These are phyloP conservation scores for Chaetomidium leptoderma DNA, from an alignment of 495 filamentous ascomycete species.

Conservation along the genomic window DNA sequence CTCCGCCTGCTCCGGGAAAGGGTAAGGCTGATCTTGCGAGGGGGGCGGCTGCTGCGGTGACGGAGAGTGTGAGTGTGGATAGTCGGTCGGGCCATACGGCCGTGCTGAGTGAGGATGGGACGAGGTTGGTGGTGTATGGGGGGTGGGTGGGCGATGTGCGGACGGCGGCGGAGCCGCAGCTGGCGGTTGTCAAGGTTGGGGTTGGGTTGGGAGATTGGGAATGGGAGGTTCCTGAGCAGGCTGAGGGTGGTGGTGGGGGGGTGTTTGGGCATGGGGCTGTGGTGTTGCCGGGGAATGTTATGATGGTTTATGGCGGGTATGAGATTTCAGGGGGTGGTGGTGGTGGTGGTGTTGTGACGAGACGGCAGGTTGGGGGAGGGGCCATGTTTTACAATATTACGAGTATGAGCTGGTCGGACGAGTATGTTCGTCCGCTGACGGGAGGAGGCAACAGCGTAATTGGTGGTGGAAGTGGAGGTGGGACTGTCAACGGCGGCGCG, in stretches of 20 bases:
- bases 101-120: constrained; percentile 71
- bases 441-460: too few species aligned
- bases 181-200: constrained; percentile 70
- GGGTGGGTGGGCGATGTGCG: constrained; percentile 84
- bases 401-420: constrained; percentile 62
- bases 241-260: constrained; percentile 46
- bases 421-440: constrained; percentile 50
- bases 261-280: constrained; percentile 82
- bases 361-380: constrained; percentile 37
- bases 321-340: constrained; percentile 42
- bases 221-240: constrained; percentile 62
- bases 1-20: constrained; percentile 18
- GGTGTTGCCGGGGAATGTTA: constrained; percentile 78
- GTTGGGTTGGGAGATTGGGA: constrained; percentile 69
- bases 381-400: constrained; percentile 73
- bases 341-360: constrained; percentile 15
- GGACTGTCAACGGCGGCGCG: neutral
- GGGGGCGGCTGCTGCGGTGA: neutral
- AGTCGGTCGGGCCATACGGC: constrained; percentile 84
- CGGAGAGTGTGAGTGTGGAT: constrained; percentile 46
- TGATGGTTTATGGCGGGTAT: constrained; percentile 87
- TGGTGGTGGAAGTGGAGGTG: neutral
- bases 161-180: constrained; percentile 71
- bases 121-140: constrained; percentile 68
- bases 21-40: constrained; percentile 6